Percentiles rank a stretch among this genome's conserved stretches.
phyloP scores from a whole-genome alignment of 1,284 basidiomycete species.

The Leccinum griseonigrum region DNA sequence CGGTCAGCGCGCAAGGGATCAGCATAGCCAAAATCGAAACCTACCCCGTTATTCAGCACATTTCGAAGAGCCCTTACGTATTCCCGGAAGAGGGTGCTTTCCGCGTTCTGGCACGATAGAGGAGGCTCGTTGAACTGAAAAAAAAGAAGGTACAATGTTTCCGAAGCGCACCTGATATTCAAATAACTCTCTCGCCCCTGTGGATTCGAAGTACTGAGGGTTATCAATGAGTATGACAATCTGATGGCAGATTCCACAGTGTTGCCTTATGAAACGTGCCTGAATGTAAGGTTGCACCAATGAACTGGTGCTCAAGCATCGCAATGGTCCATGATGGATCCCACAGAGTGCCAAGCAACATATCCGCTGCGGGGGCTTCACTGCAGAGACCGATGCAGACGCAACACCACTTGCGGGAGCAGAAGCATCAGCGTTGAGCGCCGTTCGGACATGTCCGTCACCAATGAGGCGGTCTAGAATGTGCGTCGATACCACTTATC shows the following conservation, averaged over 20 bases:
- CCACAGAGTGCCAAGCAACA: constrained; percentile 88
- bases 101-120: constrained; percentile 54
- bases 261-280: constrained; percentile 37
- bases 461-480: constrained; percentile 81
- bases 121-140: background rate
- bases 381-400: constrained; percentile 17
- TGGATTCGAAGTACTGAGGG: constrained; percentile 85
- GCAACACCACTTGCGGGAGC: constrained; percentile 17
- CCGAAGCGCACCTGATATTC: constrained; percentile 78
- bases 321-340: constrained; percentile 87
- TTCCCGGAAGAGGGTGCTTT: constrained; percentile 67
- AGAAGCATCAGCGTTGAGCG: constrained; percentile 33
- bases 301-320: constrained; percentile 80
- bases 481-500: constrained; percentile 89
- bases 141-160: constrained; percentile 3
- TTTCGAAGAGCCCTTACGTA: constrained; percentile 77
- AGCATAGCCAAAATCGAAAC: constrained; percentile 20
- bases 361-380: constrained; percentile 53
- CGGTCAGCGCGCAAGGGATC: background rate
- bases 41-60: constrained; percentile 76
- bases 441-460: constrained; percentile 75
- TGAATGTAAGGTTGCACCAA: constrained; percentile 86
- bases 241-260: background rate
- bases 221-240: constrained; percentile 14
- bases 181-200: constrained; percentile 89